These are phyloP conservation scores for Solanum chaucha DNA, from an alignment of 257 asterid genomes.

Conservation along the genomic window DNA sequence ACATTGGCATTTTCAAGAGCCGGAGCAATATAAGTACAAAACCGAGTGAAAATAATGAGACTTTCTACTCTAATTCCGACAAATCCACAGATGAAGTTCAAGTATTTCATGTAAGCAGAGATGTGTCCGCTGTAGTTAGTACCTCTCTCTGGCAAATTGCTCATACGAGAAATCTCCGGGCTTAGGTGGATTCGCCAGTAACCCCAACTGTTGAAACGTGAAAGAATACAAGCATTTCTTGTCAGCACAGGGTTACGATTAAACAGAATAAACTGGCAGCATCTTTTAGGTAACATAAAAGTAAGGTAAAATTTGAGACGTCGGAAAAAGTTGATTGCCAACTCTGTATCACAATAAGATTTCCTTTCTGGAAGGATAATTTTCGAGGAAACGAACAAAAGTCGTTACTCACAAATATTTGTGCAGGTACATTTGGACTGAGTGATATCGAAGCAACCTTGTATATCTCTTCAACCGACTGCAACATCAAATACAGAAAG, in stretches of 20 bases:
- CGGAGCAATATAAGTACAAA: neutral
- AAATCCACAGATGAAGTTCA: neutral
- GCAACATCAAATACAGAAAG: slow-evolving; percentile 8
- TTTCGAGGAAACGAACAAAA: neutral
- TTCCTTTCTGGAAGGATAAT: neutral
- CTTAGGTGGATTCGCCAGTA: slow-evolving; percentile 80
- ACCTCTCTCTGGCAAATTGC: slow-evolving; percentile 68
- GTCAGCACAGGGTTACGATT: neutral
- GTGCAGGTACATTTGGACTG: slow-evolving; percentile 97
- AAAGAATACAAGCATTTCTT: neutral
- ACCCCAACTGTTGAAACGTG: slow-evolving; percentile 57
- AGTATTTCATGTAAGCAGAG: neutral
- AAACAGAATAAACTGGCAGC: neutral
- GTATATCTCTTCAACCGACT: slow-evolving; percentile 96
- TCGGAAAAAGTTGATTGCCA: neutral
- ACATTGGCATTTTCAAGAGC: neutral
- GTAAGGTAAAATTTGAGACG: neutral
- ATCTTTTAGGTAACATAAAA: neutral
- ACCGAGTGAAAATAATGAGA: neutral
- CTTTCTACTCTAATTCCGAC: neutral
- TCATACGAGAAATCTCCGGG: slow-evolving; percentile 93
- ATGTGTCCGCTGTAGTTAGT: neutral
- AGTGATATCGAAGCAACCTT: slow-evolving; percentile 92
- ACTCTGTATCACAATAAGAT: neutral
- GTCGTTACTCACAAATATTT: slow-evolving; percentile 64